These are phyloP conservation scores for Pseudonitzschia multiseries DNA, from an alignment of 108 stramenopile genomes.

Conservation along the genomic window DNA sequence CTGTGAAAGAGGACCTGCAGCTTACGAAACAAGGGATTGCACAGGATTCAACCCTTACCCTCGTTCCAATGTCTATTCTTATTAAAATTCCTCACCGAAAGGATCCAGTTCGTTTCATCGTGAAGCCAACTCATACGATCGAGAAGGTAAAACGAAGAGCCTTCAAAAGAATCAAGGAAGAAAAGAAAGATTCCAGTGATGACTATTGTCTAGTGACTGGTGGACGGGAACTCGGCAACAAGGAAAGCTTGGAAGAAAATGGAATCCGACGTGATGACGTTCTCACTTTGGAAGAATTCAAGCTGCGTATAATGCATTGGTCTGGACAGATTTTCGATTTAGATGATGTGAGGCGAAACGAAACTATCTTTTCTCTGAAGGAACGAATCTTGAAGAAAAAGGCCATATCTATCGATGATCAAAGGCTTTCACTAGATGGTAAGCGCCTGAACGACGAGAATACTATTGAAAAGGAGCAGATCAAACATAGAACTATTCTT, in stretches of 20 bases:
- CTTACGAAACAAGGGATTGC: constrained; percentile 25
- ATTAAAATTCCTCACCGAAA: constrained; percentile 16
- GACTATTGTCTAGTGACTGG: constrained; percentile 24
- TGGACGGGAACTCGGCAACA: constrained; percentile 16
- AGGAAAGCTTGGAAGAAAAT: constrained; percentile 13
- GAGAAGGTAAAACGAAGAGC: constrained; percentile 14
- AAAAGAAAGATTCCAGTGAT: not conserved
- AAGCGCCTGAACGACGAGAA: not conserved
- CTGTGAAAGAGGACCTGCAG: constrained; percentile 16
- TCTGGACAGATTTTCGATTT: constrained; percentile 10
- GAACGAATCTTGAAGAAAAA: not conserved
- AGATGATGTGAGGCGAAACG: constrained; percentile 6
- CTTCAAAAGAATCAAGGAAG: constrained; percentile 13
- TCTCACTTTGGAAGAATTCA: constrained; percentile 21
- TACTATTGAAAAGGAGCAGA: constrained; percentile 4
- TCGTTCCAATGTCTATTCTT: constrained; percentile 30
- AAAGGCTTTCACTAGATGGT: not conserved
- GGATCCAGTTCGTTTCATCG: constrained; percentile 10
- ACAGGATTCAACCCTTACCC: constrained; percentile 2
- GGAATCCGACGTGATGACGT: constrained; percentile 15
- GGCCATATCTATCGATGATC: not conserved
- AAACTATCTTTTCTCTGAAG: constrained; percentile 11
- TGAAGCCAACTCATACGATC: constrained; percentile 2
- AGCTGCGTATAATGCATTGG: constrained; percentile 23
- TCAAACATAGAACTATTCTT: constrained; percentile 18